Evolutionary conservation across 2,329 filamentous ascomycete species (phyloP).

Genomic region (Paracoccidioides lutzii): DNA sequence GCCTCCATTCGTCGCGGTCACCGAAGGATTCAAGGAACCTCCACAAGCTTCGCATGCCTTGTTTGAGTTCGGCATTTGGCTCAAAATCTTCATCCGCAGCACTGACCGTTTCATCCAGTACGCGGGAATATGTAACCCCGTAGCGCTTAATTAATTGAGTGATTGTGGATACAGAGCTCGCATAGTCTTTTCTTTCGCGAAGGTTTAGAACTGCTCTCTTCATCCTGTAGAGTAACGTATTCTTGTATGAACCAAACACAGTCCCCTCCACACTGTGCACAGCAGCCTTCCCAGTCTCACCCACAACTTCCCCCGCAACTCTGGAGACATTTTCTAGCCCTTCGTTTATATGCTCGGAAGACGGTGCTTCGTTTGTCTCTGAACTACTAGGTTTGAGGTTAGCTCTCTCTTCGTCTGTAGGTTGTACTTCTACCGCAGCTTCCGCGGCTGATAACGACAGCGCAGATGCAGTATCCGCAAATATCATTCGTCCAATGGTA

Average conservation of each 20-base stretch:
- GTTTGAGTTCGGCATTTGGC: conserved; percentile 60
- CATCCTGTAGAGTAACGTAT: conserved; percentile 60
- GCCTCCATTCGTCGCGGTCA: conserved; percentile 59
- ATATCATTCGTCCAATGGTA: conserved; percentile 67
- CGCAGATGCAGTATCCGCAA: conserved; percentile 72
- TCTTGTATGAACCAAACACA: conserved; percentile 56
- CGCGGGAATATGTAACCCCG: conserved; percentile 61
- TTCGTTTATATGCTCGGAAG: conserved; percentile 48
- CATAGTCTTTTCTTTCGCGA: conserved; percentile 66
- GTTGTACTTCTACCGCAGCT: conserved; percentile 60
- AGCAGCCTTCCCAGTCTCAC: conserved; percentile 41
- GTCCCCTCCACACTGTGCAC: conserved; percentile 62
- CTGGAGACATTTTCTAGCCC: conserved; percentile 43
- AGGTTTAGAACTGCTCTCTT: conserved; percentile 65
- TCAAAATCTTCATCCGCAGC: conserved; percentile 58
- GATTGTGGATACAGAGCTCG: conserved; percentile 70
- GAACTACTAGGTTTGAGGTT: conserved; percentile 37
- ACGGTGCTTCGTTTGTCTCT: conserved; percentile 39
- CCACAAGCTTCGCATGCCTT: conserved; percentile 71
- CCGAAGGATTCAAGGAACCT: conserved; percentile 68
- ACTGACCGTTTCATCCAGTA: conserved; percentile 52
- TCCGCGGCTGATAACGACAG: conserved; percentile 63
- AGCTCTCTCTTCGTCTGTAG: conserved; percentile 47
- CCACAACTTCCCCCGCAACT: conserved; percentile 22
- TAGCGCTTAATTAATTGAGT: conserved; percentile 66